Base-by-base conservation (phyloP, 108 stramenopile genomes). In the Cylindrotheca fusiformis region DNA sequence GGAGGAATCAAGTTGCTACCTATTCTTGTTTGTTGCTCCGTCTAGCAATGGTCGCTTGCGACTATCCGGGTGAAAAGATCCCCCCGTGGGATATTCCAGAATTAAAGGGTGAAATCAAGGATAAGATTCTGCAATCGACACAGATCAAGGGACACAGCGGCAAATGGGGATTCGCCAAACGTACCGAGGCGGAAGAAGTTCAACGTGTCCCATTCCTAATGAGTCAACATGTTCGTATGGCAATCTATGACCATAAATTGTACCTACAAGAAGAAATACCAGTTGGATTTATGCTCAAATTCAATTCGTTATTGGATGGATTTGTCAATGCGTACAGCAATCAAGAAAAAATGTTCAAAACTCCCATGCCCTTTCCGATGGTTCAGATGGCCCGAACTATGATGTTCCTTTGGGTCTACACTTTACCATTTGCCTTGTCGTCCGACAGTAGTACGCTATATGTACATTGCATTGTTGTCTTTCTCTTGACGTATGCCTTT, bases 1-100 rank as follows among this genome's bases (percentile, higher is more conserved):
- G 83, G 83, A 57, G 83, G 17, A 41, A 48, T n/a, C 66, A 75
- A 36, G 22, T 84, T 4, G 76, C 79, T 18, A 72, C 72, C 32
- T 72, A 68, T 1, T 56, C 67, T 17, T 44, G 73, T 20, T 20
- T 80, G 12, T 4, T 70, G 48, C 50, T 77, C 4, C 76, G 83
- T 1, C 46, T 62, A 3, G 55, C 65, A 10, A 48, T 79, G 36
- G 67, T 69, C 10, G 78, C 63, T 8, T 20, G 74, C 29, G 70
- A 76, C 19, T 81, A 65, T 56, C 59, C 50, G 1, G 26, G 48
- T 12, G 8, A 29, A 12, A 22, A 60, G 17, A 18, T 64, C 5
- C 51, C 53, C 8, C 48, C 71, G 1, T 81, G 79, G 71, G 68
- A 76, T n/a, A 30, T 76, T 1, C 67, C 80, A 2, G 77, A 80